These are phyloP conservation scores for Apophysomyces elegans DNA, from an alignment of 371 early-diverging fungal genomes.

Conservation along the genomic window DNA sequence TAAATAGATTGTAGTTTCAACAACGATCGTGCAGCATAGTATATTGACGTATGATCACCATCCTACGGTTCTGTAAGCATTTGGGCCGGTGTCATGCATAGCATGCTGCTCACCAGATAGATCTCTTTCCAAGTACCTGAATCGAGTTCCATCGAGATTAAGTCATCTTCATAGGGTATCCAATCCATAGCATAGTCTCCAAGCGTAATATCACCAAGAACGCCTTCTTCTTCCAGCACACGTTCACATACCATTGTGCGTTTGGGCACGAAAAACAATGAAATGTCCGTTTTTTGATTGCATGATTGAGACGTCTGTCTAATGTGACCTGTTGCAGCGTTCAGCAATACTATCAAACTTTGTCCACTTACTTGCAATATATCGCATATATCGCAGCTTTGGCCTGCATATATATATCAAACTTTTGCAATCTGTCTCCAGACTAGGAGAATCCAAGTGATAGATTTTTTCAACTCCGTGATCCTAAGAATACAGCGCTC, in stretches of 20 bases:
- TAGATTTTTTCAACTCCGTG: conserved; percentile 95
- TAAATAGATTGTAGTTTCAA: conserved; percentile 87
- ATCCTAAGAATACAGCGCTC: conserved; percentile 57
- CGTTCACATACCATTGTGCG: conserved; percentile 87
- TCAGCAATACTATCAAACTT: not conserved
- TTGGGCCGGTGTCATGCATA: not conserved
- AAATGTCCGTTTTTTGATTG: conserved; percentile 49
- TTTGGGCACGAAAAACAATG: conserved; percentile 89
- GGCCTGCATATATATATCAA: conserved; percentile 88
- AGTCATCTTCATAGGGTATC: conserved; percentile 89
- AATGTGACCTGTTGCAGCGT: conserved; percentile 41
- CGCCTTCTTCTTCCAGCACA: conserved; percentile 89
- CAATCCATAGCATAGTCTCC: conserved; percentile 90
- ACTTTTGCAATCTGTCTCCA: conserved; percentile 72
- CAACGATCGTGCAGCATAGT: conserved; percentile 80
- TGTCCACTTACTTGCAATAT: conserved; percentile 73
- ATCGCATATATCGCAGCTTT: conserved; percentile 75
- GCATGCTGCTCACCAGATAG: conserved; percentile 59
- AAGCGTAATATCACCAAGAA: conserved; percentile 84
- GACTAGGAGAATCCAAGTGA: conserved; percentile 68
- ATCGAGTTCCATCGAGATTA: conserved; percentile 88
- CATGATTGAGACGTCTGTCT: conserved; percentile 35
- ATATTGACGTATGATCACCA: conserved; percentile 82
- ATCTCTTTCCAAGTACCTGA: conserved; percentile 78
- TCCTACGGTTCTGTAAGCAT: conserved; percentile 49